Evolutionary conservation across 768 basidiomycete genomes (phyloP), one percentile per base, ranked within the genome.

Genomic region (Lentinula edodes): DNA sequence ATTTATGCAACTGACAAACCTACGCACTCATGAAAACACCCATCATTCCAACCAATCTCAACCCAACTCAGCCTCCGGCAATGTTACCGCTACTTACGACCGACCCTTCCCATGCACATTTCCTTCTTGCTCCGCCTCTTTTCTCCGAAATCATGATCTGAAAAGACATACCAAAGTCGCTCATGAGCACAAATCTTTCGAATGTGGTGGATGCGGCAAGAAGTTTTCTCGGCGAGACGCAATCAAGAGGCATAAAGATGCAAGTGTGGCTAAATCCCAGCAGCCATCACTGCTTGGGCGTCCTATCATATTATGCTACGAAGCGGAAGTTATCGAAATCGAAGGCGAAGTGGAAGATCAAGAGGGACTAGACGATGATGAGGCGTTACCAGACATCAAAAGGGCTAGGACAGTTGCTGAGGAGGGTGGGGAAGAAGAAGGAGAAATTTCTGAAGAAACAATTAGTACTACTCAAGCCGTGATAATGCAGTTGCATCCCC

Each of bases 171-270:
- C 82, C 53, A 84, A 83, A 66, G 74, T 88, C 42, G 32, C 55
- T 15, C 90, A 92, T 70, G 88, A 87, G 62, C 83, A 80, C 65
- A 88, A 82, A 64, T 88, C 86, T 28, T 92, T 83, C 83, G 83
- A 86, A 65, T 92, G 90, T 66, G 78, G 74, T 41, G 90, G 88
- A 2, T 92, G 90, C 68, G 80, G 79, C 51, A 90, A 89, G 72
- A 74, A 87, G 20, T 92, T 91, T 68, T 88, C 88, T 2, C 75
- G 87, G n/a, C 79, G 87, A 48, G 90, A 92, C 69, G 90, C 90
- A 3, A 87, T 91, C 68, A 89, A 88, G 69, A 80, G 88, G 23
- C 90, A 91, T 65, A 89, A 88, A 71, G 85, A 87, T 66, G 80
- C 81, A 50, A 16, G 23, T 46, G 10, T 42, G 41, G 77, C 78